Conservation (phyloP, 129 eudicot genomes). For the Dittrichia graveolens region DNA sequence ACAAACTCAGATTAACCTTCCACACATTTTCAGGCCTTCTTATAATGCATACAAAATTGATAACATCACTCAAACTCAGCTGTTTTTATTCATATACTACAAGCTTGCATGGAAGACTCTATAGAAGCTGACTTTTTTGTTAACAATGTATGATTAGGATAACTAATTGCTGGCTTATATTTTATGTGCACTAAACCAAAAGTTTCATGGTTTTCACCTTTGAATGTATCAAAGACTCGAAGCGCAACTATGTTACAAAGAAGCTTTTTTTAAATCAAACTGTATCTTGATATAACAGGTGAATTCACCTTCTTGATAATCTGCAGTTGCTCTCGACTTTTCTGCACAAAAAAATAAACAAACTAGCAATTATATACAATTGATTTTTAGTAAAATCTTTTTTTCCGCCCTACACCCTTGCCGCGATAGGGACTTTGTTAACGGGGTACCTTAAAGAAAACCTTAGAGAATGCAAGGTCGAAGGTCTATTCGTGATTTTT, state of each 20-base stretch:
- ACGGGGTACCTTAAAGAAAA: too few relatives aligned
- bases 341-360: slow-evolving; percentile 42
- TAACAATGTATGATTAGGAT: slow-evolving; percentile 7
- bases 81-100: background rate
- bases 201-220: slow-evolving; percentile 20
- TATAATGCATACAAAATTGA: slow-evolving; percentile 28
- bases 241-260: slow-evolving; percentile 23
- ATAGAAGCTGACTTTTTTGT: background rate
- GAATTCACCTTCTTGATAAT: slow-evolving; percentile 45
- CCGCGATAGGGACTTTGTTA: too few relatives aligned
- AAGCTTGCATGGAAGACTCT: background rate
- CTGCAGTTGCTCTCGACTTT: slow-evolving; percentile 38
- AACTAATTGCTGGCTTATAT: background rate
- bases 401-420: background rate
- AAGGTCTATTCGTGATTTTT: too few relatives aligned
- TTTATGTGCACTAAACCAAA: slow-evolving; percentile 7
- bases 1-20: too few relatives aligned
- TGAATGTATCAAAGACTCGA: slow-evolving; percentile 22
- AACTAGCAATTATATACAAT: slow-evolving; percentile 1
- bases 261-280: slow-evolving; percentile 25
- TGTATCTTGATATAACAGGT: slow-evolving; percentile 34
- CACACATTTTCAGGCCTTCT: slow-evolving; percentile 2
- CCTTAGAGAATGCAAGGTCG: too few relatives aligned
- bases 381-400: background rate
- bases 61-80: too few relatives aligned